Percentiles rank a stretch among this genome's conserved stretches.
phyloP scores from a whole-genome alignment of 1,284 basidiomycete genomes.

The Austroboletus novae-zelandiae region DNA sequence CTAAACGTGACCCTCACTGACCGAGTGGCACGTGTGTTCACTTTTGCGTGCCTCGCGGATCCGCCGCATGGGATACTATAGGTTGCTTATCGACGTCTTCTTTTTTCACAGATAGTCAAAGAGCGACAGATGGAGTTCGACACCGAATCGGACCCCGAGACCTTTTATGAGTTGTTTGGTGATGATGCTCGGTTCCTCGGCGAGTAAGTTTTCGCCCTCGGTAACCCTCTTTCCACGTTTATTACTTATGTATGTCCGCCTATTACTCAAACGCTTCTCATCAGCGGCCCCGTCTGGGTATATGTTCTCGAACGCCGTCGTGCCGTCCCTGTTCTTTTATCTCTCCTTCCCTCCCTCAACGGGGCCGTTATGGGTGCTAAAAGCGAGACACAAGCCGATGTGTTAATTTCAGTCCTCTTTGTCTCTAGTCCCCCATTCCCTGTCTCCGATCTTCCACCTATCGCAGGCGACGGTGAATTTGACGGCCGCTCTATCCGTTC shows the following conservation, averaged over 20 bases:
- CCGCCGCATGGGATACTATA: not conserved
- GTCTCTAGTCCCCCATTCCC: conserved; percentile 77
- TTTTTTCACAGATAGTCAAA: conserved; percentile 62
- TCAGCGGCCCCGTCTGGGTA: conserved; percentile 80
- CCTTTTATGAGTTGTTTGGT: conserved; percentile 72
- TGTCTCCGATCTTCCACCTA: conserved; percentile 56
- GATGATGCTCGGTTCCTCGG: conserved; percentile 67
- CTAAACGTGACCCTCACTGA: conserved; percentile 2
- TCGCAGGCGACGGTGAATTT: conserved; percentile 34
- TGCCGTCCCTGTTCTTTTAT: conserved; percentile 72
- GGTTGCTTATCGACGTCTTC: conserved; percentile 6
- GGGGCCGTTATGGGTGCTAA: conserved; percentile 69
- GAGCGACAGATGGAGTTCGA: conserved; percentile 84
- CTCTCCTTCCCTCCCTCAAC: conserved; percentile 73
- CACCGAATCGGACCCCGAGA: conserved; percentile 72
- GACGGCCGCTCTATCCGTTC: conserved; percentile 44
- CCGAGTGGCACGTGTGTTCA: conserved; percentile 10
- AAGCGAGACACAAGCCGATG: conserved; percentile 62
- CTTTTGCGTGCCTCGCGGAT: conserved; percentile 16
- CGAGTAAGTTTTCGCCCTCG: conserved; percentile 52
- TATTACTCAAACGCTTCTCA: conserved; percentile 3
- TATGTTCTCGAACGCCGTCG: conserved; percentile 78
- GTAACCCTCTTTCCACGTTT: conserved; percentile 6
- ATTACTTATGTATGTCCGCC: conserved; percentile 1
- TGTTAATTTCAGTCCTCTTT: conserved; percentile 73